These are phyloP conservation scores for Pseudocohnilembus persalinus DNA, from an alignment of 169 alveolate genomes.

Conservation along the genomic window DNA sequence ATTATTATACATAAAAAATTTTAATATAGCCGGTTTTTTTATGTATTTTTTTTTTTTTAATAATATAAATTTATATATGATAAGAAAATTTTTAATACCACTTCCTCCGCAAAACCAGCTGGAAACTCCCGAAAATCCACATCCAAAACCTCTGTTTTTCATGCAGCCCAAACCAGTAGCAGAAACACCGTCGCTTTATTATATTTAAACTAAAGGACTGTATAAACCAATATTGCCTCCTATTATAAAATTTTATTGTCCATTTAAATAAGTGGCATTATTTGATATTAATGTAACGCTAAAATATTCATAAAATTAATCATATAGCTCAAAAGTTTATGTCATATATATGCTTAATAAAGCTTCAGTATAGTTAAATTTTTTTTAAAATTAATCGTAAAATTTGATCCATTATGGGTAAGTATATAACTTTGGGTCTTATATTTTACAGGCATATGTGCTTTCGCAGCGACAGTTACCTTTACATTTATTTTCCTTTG, in stretches of 20 bases:
- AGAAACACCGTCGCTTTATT: background rate
- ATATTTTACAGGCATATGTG: background rate
- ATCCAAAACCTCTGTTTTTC: background rate
- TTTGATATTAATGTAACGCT: background rate
- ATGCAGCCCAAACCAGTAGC: background rate
- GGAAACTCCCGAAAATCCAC: background rate
- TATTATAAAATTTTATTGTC: background rate
- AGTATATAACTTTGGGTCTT: background rate
- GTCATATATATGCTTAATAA: too few species aligned
- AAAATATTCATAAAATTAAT: background rate
- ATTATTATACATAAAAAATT: too few species aligned
- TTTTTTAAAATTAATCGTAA: background rate
- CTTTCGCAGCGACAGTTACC: background rate
- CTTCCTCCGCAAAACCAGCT: background rate
- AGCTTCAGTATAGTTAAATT: background rate
- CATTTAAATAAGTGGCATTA: background rate
- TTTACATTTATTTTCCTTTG: too few species aligned
- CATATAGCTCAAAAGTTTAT: background rate
- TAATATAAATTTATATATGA: too few species aligned
- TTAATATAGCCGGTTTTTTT: too few species aligned
- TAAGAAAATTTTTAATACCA: too few species aligned
- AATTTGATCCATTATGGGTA: background rate
- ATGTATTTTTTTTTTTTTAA: too few species aligned
- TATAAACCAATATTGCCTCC: background rate
- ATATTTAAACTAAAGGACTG: background rate